Conservation (phyloP, 2,329 filamentous ascomycete genomes). For the Phoma herbarum region DNA sequence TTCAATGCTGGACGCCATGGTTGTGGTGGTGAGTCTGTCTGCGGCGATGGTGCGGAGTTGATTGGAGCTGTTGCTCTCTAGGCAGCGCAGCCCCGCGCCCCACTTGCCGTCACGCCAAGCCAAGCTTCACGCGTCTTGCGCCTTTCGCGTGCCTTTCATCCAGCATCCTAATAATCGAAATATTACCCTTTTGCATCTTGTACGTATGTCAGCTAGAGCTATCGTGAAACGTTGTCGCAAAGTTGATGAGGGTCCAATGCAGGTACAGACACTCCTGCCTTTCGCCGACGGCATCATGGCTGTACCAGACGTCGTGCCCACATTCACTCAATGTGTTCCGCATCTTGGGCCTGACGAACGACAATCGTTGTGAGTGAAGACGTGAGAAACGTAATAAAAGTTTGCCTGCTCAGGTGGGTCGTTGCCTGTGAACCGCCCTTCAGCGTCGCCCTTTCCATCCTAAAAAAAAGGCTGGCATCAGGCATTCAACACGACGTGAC, state of each 20-base stretch:
- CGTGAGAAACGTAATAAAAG: not conserved
- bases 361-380: not conserved
- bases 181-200: not conserved
- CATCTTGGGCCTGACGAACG: not conserved
- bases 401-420: not conserved
- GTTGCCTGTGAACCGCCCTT: not conserved
- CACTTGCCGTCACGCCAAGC: slow-evolving; percentile 14
- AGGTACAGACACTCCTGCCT: not conserved
- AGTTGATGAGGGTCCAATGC: too few species aligned
- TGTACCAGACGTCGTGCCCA: not conserved
- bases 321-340: not conserved
- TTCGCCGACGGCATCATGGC: not conserved
- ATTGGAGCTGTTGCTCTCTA: slow-evolving; percentile 18
- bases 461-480: not conserved
- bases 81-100: slow-evolving; percentile 14
- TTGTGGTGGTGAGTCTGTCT: slow-evolving; percentile 25
- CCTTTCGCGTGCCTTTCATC: not conserved
- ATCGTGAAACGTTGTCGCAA: too few species aligned
- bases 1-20: slow-evolving; percentile 47
- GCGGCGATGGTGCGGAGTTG: slow-evolving; percentile 25
- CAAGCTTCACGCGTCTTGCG: slow-evolving; percentile 1
- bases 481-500: not conserved
- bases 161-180: not conserved
- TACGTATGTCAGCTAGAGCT: not conserved
- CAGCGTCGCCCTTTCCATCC: not conserved